A percentile compares a stretch with the other conserved stretches of the same genome.
phyloP scores from a whole-genome alignment of 2,329 filamentous ascomycete species.

The Xylariaceae sp. region DNA sequence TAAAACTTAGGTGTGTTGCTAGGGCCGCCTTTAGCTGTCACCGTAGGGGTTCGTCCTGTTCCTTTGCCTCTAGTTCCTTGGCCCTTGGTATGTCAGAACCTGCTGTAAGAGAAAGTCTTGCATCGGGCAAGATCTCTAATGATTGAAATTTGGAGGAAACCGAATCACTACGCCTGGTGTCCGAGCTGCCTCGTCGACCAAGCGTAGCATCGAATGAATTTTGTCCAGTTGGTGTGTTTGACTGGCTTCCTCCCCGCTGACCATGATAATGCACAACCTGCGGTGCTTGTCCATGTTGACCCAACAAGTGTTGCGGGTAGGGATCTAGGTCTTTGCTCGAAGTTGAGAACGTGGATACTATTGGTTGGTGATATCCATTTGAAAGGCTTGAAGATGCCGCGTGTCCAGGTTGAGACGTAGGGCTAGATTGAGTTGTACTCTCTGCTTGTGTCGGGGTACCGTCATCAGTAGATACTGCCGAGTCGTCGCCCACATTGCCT shows the following conservation, averaged over 20 bases:
- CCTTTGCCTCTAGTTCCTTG: slow-evolving; percentile 19
- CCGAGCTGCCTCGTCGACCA: slow-evolving; percentile 46
- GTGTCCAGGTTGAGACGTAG: slow-evolving; percentile 35
- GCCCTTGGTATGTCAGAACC: slow-evolving; percentile 20
- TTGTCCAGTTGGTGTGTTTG: slow-evolving; percentile 56
- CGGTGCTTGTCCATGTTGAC: slow-evolving; percentile 57
- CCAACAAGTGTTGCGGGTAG: slow-evolving; percentile 60
- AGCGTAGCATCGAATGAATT: slow-evolving; percentile 46
- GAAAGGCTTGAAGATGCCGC: slow-evolving; percentile 40
- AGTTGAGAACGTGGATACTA: slow-evolving; percentile 65
- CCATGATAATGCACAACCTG: slow-evolving; percentile 65
- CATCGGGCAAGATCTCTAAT: slow-evolving; percentile 38
- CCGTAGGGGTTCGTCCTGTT: slow-evolving; percentile 13
- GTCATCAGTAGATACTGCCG: slow-evolving; percentile 49
- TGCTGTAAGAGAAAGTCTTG: slow-evolving; percentile 29
- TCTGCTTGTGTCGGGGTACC: slow-evolving; percentile 59
- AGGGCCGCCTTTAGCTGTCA: slow-evolving; percentile 9
- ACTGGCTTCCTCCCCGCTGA: slow-evolving; percentile 61
- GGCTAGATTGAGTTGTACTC: slow-evolving; percentile 35
- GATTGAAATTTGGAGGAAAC: slow-evolving; percentile 32
- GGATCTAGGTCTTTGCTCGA: slow-evolving; percentile 65
- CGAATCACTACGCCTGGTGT: slow-evolving; percentile 39
- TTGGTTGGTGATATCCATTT: slow-evolving; percentile 63
- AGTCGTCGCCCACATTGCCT: slow-evolving; percentile 42
- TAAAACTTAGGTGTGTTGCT: neutral